A percentile compares a stretch with the other conserved stretches of the same genome.
Evolutionary conservation across 257 asterid genomes (phyloP).

Genomic region (Nicotiana obtusifolia): DNA sequence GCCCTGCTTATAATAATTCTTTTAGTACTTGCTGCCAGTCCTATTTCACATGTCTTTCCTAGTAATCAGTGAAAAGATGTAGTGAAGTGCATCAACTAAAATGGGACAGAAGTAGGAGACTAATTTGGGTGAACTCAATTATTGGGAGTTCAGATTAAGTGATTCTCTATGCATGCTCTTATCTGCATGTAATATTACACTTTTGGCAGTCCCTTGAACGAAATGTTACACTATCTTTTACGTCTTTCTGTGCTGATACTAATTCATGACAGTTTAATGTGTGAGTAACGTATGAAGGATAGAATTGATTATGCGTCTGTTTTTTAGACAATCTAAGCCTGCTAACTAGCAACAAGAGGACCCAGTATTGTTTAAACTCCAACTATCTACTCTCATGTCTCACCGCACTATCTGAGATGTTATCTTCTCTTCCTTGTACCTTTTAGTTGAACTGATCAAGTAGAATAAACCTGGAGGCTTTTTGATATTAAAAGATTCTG

Average conservation of each 20-base stretch:
- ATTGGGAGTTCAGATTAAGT: not conserved
- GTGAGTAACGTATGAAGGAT: not conserved
- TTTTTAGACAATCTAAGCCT: not conserved
- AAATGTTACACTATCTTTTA: not conserved
- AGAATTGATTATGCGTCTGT: not conserved
- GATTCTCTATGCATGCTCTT: not conserved
- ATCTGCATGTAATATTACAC: not conserved
- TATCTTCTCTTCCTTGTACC: not conserved
- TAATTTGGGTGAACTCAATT: slow-evolving; percentile 1
- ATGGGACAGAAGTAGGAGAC: not conserved
- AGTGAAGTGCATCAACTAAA: not conserved
- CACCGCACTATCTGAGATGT: not conserved
- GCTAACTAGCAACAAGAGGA: not conserved
- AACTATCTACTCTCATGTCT: not conserved
- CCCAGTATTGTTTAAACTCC: not conserved
- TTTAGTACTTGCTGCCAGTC: slow-evolving; percentile 5
- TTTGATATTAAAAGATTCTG: not conserved
- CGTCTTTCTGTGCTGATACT: not conserved
- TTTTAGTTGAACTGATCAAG: not conserved
- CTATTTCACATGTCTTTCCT: slow-evolving; percentile 4
- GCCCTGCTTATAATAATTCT: not conserved
- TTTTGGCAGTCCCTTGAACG: not conserved
- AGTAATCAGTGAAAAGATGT: not conserved
- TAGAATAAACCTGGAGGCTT: not conserved
- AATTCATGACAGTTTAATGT: not conserved